Base-by-base conservation (phyloP, 371 early-diverging fungal species). In the Rhizopus delemar region DNA sequence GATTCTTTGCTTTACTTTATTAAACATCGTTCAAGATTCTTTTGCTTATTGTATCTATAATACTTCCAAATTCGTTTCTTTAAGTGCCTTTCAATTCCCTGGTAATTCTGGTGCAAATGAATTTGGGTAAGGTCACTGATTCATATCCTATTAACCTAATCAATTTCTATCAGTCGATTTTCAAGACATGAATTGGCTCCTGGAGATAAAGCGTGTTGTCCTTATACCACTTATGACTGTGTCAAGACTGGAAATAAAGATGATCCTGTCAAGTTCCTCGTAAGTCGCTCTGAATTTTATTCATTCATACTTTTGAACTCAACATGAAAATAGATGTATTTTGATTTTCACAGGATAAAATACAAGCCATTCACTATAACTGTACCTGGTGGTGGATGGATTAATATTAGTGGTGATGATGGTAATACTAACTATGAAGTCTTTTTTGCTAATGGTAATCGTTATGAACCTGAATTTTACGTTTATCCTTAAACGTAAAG, bases 131-230 rank as follows among this genome's bases (percentile, higher is more conserved):
- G 5, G 2, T 41, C 41, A 9, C 43, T 13, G 9, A 41, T 41
- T 34, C 46, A 65, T 48, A 7, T 36, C 51, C 16, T 65, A 60
- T 22, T 12, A 52, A 52, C 7, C 31, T 39, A 9, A 46, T 46
- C 3, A 4, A 29, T 22, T 22, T 22, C 22, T 22, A 22, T 22
- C 22, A 22, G 22, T 22, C 22, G 22, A 22, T 22, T 22, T 22
- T 22, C 22, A 22, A 22, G 22, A 22, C 22, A 22, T 22, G 22
- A 22, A 5, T 13, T 60, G 7, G 8, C 15, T 5, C 51, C 48
- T 11, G 60, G 57, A 0, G 53, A 60, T 7, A 65, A n/a, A 6
- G 61, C 49, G 1, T 66, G 66, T 33, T 66, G 66, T 45, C 61
- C 61, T 13, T 60, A 57, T n/a, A 57, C 45, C 5, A 36, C 16